Evolutionary conservation across 768 basidiomycete species (phyloP).

Genomic region (Butyriboletus loyo): DNA sequence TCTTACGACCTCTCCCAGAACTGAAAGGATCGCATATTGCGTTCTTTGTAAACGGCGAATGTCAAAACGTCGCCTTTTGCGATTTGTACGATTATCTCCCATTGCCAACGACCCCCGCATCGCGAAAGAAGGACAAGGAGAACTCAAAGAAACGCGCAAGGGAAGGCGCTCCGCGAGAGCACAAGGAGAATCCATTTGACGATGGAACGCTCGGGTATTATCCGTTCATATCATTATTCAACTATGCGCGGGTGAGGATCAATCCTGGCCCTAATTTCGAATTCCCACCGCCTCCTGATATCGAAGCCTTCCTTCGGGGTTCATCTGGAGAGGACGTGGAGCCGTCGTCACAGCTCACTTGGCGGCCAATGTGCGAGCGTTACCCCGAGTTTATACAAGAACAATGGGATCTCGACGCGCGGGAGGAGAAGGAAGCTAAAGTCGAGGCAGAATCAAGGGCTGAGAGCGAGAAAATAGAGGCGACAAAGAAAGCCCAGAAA

Average conservation of each 20-base stretch:
- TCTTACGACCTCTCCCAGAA: constrained; percentile 64
- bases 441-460: constrained; percentile 38
- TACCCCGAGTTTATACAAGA: constrained; percentile 84
- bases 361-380: constrained; percentile 81
- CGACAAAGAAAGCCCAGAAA: constrained; percentile 38
- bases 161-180: constrained; percentile 64
- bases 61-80: constrained; percentile 77
- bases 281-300: constrained; percentile 73
- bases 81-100: constrained; percentile 91
- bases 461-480: constrained; percentile 44
- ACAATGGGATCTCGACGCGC: constrained; percentile 72
- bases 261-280: constrained; percentile 90
- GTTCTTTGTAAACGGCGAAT: constrained; percentile 91
- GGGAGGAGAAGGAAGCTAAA: constrained; percentile 70
- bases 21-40: constrained; percentile 71
- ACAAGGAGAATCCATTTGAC: constrained; percentile 83
- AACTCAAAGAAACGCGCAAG: constrained; percentile 52
- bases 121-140: constrained; percentile 59
- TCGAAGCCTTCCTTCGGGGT: constrained; percentile 58
- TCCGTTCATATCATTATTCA: constrained; percentile 91
- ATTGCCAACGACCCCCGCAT: constrained; percentile 59
- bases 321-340: constrained; percentile 32
- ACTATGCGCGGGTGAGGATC: constrained; percentile 76
- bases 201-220: constrained; percentile 96
- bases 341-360: constrained; percentile 41